Conservation (phyloP, 2,329 filamentous ascomycete genomes). For the Esteya vermicola region DNA sequence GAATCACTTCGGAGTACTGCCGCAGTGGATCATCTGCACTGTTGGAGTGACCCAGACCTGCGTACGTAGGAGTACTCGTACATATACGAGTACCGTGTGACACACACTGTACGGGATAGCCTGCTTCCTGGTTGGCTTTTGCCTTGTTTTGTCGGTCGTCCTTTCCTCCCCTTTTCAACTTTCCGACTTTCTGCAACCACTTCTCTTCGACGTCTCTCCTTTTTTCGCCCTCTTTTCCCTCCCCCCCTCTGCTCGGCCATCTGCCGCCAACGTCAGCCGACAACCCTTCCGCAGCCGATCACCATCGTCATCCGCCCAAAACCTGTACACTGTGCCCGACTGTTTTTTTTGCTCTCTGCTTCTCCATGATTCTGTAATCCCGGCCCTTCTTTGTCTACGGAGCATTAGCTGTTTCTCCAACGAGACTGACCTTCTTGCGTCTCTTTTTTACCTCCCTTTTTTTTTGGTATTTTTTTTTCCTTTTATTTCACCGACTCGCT, state of each 20-base stretch:
- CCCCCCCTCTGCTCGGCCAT: not conserved
- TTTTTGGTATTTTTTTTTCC: not conserved
- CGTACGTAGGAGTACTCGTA: not conserved
- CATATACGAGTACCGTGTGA: not conserved
- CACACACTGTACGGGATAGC: not conserved
- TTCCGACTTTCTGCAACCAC: not conserved
- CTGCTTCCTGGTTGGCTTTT: not conserved
- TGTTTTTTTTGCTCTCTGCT: not conserved
- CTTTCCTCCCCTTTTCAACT: not conserved
- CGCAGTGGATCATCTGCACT: too few species aligned
- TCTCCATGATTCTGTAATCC: not conserved
- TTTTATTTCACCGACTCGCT: too few species aligned
- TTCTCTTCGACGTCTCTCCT: not conserved
- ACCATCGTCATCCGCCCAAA: not conserved
- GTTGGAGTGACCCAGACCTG: too few species aligned
- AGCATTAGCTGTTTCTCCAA: too few species aligned
- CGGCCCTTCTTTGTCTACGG: too few species aligned
- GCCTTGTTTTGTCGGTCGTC: not conserved
- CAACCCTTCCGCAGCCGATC: not conserved
- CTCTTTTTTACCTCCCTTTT: not conserved
- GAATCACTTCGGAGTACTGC: not conserved
- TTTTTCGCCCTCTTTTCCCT: not conserved
- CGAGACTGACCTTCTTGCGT: not conserved
- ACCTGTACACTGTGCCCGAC: not conserved
- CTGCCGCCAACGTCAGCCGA: conserved; percentile 2